Evolutionary conservation across 441 rosid genomes (phyloP), one percentile per base, ranked within the genome.

Genomic region (Populus hybrid): DNA sequence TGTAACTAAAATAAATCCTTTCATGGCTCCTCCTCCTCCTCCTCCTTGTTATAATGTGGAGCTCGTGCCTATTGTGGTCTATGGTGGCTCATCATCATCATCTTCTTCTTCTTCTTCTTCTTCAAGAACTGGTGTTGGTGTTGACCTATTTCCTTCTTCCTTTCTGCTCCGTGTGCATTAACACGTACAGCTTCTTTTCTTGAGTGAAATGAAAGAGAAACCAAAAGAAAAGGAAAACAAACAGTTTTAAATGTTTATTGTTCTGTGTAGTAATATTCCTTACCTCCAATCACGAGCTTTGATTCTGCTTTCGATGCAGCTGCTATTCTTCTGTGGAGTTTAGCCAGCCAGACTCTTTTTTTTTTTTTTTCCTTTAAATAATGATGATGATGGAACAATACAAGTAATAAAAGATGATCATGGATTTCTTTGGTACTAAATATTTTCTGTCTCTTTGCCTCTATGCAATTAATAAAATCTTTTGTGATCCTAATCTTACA

Each of bases 251-350:
- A 36, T 36, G 42, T 8, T 36, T 36, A 8, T 36, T 36, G 42
- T 9, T 8, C 42, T 8, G 10, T 8, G 42, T 36, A 36, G 85
- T 65, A 88, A n/a, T 57, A n/a, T 81, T 79, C 88, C 79, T 82
- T 73, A 83, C 86, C 89, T 77, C 86, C 84, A 89, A 84, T 87
- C 85, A 87, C 87, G 85, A 85, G 87, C 84, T 84, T 83, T 21
- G 85, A 84, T 85, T 84, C 88, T 75, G 70, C 34, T 68, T 73
- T 79, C 84, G 79, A 80, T 36, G 42, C 42, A 7, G 42, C 42
- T 36, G 42, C 42, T 36, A 36, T 36, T 36, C 42, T 36, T 36
- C 42, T 36, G 42, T 9, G 9, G 42, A 36, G 42, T 36, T 36
- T 8, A 36, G 42, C 42, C 42, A 36, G 42, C 42, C 42, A 36